Evolutionary conservation across 495 filamentous ascomycete genomes (phyloP).

Genomic region (Penicilliopsis zonata): DNA sequence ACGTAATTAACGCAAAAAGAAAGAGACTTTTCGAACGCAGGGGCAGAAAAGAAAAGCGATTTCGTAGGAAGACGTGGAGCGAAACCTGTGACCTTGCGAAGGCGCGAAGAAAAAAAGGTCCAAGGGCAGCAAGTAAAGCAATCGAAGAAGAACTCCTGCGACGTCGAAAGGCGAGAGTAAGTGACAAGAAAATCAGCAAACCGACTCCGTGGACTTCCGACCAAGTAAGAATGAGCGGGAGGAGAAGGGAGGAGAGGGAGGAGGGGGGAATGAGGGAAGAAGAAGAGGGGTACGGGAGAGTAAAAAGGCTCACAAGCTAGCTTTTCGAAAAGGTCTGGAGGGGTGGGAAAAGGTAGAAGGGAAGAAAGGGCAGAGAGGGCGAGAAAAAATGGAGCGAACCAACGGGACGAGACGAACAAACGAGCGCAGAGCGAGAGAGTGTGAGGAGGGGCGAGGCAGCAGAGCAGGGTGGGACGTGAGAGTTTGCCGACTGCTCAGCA

Average conservation of each 20-base stretch:
- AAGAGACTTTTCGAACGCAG: no score
- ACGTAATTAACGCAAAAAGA: no score
- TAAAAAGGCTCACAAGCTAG: constrained; percentile 22
- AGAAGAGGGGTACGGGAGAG: constrained; percentile 14
- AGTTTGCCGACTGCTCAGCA: constrained; percentile 1
- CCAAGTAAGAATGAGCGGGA: constrained; percentile 14
- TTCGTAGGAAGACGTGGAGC: no score
- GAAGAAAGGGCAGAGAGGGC: constrained; percentile 16
- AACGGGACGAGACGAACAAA: constrained; percentile 15
- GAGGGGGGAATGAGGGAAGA: constrained; percentile 15
- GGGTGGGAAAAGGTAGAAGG: constrained; percentile 26
- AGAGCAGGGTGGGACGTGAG: constrained; percentile 1
- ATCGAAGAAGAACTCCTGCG: constrained; percentile 19
- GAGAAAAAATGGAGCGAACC: constrained; percentile 12
- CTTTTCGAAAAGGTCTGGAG: constrained; percentile 16
- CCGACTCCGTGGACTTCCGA: constrained; percentile 31
- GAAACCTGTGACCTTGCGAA: no score
- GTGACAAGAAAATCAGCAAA: constrained; percentile 28
- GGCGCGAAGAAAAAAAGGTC: not conserved
- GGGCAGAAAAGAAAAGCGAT: no score
- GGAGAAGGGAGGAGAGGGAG: constrained; percentile 22
- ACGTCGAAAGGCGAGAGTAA: constrained; percentile 18
- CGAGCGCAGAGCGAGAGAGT: constrained; percentile 15
- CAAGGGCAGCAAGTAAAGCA: not conserved
- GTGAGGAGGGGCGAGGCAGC: constrained; percentile 3